Evolutionary conservation across 495 filamentous ascomycete genomes (phyloP).

Genomic region (Penicillium longicatenatum): DNA sequence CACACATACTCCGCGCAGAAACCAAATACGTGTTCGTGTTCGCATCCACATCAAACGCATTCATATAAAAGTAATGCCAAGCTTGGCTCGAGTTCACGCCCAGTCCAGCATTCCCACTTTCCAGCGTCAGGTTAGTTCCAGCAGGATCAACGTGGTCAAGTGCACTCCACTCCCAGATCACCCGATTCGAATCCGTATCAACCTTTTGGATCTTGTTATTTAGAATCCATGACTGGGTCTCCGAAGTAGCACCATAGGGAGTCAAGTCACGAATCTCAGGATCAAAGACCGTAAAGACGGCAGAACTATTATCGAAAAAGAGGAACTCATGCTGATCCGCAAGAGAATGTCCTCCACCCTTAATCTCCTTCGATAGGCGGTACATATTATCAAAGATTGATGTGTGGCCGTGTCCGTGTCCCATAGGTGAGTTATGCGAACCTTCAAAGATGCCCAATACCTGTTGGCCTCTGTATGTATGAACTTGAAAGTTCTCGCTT

Average conservation of each 20-base stretch:
- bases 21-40: slow-evolving; percentile 50
- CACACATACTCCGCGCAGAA: slow-evolving; percentile 51
- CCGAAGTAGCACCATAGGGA: slow-evolving; percentile 26
- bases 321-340: slow-evolving; percentile 50
- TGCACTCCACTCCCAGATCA: slow-evolving; percentile 36
- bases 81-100: slow-evolving; percentile 32
- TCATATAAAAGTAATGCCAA: slow-evolving; percentile 39
- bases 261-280: slow-evolving; percentile 27
- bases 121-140: slow-evolving; percentile 44
- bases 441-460: slow-evolving; percentile 50
- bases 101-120: slow-evolving; percentile 48
- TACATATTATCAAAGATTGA: slow-evolving; percentile 47
- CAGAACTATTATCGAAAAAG: slow-evolving; percentile 35
- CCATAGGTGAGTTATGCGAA: slow-evolving; percentile 48
- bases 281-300: slow-evolving; percentile 31
- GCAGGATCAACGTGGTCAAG: slow-evolving; percentile 32
- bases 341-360: slow-evolving; percentile 43
- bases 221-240: slow-evolving; percentile 31
- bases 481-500: slow-evolving; percentile 38
- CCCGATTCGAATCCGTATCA: slow-evolving; percentile 23
- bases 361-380: slow-evolving; percentile 43
- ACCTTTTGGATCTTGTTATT: slow-evolving; percentile 36
- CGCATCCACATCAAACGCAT: slow-evolving; percentile 24
- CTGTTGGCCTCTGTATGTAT: slow-evolving; percentile 43
- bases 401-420: slow-evolving; percentile 47